Evolutionary conservation across 441 rosid genomes (phyloP).

Genomic region (Eugenia klotzschiana): DNA sequence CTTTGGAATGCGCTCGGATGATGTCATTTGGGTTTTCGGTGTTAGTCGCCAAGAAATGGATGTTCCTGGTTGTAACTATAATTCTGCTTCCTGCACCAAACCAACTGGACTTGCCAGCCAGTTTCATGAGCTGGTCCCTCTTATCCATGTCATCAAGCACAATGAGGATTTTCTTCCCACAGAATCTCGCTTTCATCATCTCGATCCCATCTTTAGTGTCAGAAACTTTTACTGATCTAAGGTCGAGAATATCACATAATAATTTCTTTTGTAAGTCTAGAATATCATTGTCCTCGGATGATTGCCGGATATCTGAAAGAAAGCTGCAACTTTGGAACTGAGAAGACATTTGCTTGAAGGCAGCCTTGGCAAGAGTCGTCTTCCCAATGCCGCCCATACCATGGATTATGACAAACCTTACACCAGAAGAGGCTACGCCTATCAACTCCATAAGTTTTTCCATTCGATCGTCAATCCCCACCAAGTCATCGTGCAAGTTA

Average conservation of each 20-base stretch:
- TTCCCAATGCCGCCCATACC: not conserved
- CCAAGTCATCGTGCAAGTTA: not conserved
- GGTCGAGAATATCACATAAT: not conserved
- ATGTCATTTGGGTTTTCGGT: not conserved
- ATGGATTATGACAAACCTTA: not conserved
- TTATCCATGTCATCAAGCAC: not conserved
- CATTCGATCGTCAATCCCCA: not conserved
- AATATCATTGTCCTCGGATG: not conserved
- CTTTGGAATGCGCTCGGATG: not conserved
- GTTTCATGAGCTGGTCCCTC: not conserved
- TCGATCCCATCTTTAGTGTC: not conserved
- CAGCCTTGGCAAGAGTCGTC: not conserved
- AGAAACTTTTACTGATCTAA: not conserved
- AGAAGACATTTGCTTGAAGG: not conserved
- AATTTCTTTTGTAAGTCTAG: not conserved
- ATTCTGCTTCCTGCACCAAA: not conserved
- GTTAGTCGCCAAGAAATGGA: not conserved
- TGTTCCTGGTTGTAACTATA: not conserved
- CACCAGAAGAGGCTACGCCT: not conserved
- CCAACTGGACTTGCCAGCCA: not conserved
- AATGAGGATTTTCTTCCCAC: not conserved
- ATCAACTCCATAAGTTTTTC: not conserved
- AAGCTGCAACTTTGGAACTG: not conserved
- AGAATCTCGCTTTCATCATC: not conserved
- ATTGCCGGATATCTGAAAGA: not conserved